Evolutionary conservation across 1,139 yeast species (phyloP).

Genomic region (Zygoascus hellenicus): DNA sequence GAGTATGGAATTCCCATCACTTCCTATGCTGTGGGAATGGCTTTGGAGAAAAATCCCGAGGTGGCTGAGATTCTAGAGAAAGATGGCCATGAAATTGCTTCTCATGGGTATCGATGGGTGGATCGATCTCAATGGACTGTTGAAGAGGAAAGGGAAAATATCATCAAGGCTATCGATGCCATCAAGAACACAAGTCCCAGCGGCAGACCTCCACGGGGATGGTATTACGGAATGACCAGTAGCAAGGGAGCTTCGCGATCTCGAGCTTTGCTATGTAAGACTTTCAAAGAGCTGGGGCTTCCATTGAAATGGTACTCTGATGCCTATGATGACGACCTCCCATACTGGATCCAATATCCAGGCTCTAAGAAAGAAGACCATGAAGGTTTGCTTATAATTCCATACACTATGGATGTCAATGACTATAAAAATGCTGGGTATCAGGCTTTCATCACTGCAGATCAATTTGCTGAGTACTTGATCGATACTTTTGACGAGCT

Average conservation of each 20-base stretch:
- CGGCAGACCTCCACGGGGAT: constrained; percentile 35
- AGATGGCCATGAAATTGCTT: constrained; percentile 39
- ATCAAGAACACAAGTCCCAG: constrained; percentile 26
- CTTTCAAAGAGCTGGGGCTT: constrained; percentile 32
- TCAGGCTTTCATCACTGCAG: constrained; percentile 22
- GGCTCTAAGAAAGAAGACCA: constrained; percentile 25
- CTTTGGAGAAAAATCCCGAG: constrained; percentile 32
- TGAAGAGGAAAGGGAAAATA: constrained; percentile 33
- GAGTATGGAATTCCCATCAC: constrained; percentile 33
- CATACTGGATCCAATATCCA: constrained; percentile 35
- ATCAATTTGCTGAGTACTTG: constrained; percentile 28
- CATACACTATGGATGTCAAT: constrained; percentile 34
- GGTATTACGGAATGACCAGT: constrained; percentile 30
- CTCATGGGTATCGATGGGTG: constrained; percentile 39
- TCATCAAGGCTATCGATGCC: constrained; percentile 29
- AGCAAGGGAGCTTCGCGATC: constrained; percentile 32
- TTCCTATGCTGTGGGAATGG: constrained; percentile 38
- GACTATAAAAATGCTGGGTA: constrained; percentile 33
- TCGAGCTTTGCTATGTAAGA: constrained; percentile 31
- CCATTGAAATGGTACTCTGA: constrained; percentile 36
- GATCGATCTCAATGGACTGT: constrained; percentile 31
- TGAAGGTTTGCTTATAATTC: constrained; percentile 35
- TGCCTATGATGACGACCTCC: constrained; percentile 36
- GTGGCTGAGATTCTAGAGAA: constrained; percentile 35
- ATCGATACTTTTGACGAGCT: constrained; percentile 36